Evolutionary conservation across 805 yeast genomes (phyloP).

Genomic region (Priceomyces castillae): DNA sequence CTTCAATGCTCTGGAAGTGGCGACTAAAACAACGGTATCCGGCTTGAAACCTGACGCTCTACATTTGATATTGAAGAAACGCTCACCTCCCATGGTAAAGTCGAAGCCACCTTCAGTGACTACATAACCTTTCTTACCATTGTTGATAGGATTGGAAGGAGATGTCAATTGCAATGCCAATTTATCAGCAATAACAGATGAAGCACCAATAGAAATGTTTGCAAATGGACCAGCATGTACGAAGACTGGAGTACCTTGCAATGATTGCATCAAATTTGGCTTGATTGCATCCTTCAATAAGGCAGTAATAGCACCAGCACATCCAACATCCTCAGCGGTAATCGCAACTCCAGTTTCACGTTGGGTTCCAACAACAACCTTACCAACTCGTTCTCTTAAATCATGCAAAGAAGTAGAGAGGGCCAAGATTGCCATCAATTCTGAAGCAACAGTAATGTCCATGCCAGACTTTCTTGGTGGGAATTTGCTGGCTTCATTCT

Average conservation of each 20-base stretch:
- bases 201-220: constrained; percentile 94
- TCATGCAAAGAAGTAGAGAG: constrained; percentile 74
- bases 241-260: constrained; percentile 96
- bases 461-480: constrained; percentile 84
- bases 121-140: constrained; percentile 69
- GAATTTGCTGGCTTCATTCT: constrained; percentile 79
- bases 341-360: constrained; percentile 68
- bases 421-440: constrained; percentile 94
- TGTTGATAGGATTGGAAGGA: constrained; percentile 42
- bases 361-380: constrained; percentile 84
- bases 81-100: constrained; percentile 99
- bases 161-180: constrained; percentile 85
- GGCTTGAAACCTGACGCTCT: constrained; percentile 86
- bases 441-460: constrained; percentile 95
- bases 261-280: constrained; percentile 95
- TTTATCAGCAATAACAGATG: constrained; percentile 89
- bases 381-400: constrained; percentile 84
- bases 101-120: constrained; percentile 98
- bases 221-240: constrained; percentile 99
- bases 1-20: constrained; percentile 95
- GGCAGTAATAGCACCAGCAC: constrained; percentile 95
- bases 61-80: constrained; percentile 94
- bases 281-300: constrained; percentile 92
- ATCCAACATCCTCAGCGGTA: constrained; percentile 92
- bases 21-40: constrained; percentile 89